Evolutionary conservation across 106 monocot species (phyloP).

Genomic region (Triglochin maritima): DNA sequence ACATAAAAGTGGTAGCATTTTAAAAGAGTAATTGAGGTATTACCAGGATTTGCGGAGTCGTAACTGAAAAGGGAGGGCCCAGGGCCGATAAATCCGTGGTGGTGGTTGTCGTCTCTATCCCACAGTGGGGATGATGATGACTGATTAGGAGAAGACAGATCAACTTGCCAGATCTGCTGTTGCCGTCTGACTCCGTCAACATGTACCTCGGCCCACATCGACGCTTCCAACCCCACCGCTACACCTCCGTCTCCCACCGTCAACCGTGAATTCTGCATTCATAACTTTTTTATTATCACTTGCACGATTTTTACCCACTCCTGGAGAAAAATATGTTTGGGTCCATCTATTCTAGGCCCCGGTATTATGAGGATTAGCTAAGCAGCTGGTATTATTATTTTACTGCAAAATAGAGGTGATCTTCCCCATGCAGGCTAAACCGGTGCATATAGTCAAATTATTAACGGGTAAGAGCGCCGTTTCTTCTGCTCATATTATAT

Average conservation of each 20-base stretch:
- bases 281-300: background rate
- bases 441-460: too few relatives aligned
- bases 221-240: conserved; percentile 3
- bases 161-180: conserved; percentile 11
- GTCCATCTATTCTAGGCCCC: too few relatives aligned
- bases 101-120: conserved; percentile 6
- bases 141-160: conserved; percentile 2
- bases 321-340: too few relatives aligned
- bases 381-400: too few relatives aligned
- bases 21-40: background rate
- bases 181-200: conserved; percentile 4
- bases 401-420: too few relatives aligned
- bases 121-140: conserved; percentile 1
- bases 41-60: conserved; percentile 7
- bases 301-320: too few relatives aligned
- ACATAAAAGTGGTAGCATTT: too few relatives aligned
- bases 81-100: conserved; percentile 7
- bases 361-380: too few relatives aligned
- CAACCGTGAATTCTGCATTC: conserved; percentile 5
- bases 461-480: too few relatives aligned
- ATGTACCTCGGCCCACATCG: conserved; percentile 1
- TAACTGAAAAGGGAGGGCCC: conserved; percentile 2
- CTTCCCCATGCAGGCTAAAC: too few relatives aligned
- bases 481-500: too few relatives aligned
- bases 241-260: background rate